Evolutionary conservation across 2,329 filamentous ascomycete genomes (phyloP).

Genomic region (Graphiopsis chlorocephala): DNA sequence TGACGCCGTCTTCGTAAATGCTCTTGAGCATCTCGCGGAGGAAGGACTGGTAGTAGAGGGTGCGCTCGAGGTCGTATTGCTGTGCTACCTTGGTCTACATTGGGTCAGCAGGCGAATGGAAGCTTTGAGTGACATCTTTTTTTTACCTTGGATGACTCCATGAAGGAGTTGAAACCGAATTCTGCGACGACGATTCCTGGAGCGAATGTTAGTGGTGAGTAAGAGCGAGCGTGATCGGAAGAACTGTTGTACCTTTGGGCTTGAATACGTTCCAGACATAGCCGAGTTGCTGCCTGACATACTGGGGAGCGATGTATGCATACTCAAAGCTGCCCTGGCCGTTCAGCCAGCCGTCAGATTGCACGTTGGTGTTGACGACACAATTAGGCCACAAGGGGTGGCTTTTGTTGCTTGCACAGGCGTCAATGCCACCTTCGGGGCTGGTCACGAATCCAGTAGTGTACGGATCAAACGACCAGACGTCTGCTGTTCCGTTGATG

Average conservation of each 20-base stretch:
- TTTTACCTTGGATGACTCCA: neutral
- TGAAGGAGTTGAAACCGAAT: neutral
- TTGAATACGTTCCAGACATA: constrained; percentile 21
- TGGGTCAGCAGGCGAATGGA: constrained; percentile 12
- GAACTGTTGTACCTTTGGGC: constrained; percentile 17
- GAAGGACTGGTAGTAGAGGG: constrained; percentile 52
- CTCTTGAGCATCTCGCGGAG: constrained; percentile 53
- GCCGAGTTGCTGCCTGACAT: constrained; percentile 19
- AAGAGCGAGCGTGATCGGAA: neutral
- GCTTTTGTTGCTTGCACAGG: neutral
- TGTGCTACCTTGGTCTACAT: constrained; percentile 2
- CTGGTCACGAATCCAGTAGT: neutral
- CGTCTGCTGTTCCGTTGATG: neutral
- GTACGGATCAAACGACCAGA: neutral
- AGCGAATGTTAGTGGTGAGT: neutral
- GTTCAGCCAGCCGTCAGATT: constrained; percentile 26
- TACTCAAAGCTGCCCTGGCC: constrained; percentile 24
- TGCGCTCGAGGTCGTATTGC: constrained; percentile 34
- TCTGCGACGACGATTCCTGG: neutral
- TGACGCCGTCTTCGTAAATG: constrained; percentile 53
- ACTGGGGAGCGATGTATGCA: constrained; percentile 21
- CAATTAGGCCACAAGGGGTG: neutral
- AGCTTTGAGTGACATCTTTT: neutral
- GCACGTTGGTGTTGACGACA: constrained; percentile 11
- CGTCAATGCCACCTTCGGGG: neutral